These are phyloP conservation scores for Solanum chaucha DNA, from an alignment of 257 asterid species.

Conservation along the genomic window DNA sequence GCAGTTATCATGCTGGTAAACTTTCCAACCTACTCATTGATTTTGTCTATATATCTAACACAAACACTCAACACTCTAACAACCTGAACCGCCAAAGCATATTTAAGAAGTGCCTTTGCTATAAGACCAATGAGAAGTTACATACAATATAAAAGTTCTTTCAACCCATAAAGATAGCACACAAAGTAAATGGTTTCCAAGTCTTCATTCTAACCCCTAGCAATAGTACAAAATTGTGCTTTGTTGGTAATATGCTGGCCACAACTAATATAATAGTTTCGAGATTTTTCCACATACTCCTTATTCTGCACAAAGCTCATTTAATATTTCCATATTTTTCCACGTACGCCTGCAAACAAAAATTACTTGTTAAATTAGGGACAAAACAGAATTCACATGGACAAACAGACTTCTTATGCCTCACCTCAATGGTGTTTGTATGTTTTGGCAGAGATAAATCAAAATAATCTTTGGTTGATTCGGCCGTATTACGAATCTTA, in stretches of 20 bases:
- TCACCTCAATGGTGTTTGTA: conserved; percentile 72
- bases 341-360: conserved; percentile 69
- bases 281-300: background rate
- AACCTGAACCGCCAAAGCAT: background rate
- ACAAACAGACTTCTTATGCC: conserved; percentile 11
- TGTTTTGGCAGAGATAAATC: conserved; percentile 45
- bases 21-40: no score
- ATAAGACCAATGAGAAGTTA: background rate
- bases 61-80: background rate
- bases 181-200: background rate
- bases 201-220: background rate
- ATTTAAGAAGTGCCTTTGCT: background rate
- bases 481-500: conserved; percentile 58
- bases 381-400: background rate
- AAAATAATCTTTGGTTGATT: conserved; percentile 42
- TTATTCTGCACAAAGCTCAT: conserved; percentile 1
- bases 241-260: background rate
- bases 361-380: conserved; percentile 10
- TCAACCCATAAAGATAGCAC: background rate
- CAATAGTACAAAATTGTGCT: background rate
- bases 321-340: conserved; percentile 45
- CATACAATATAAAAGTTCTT: background rate
- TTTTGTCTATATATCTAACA: no score
- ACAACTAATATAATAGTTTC: background rate
- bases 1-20: no score